Evolutionary conservation across 345 rosid species (phyloP).

Genomic region (Syzygium aromaticum): DNA sequence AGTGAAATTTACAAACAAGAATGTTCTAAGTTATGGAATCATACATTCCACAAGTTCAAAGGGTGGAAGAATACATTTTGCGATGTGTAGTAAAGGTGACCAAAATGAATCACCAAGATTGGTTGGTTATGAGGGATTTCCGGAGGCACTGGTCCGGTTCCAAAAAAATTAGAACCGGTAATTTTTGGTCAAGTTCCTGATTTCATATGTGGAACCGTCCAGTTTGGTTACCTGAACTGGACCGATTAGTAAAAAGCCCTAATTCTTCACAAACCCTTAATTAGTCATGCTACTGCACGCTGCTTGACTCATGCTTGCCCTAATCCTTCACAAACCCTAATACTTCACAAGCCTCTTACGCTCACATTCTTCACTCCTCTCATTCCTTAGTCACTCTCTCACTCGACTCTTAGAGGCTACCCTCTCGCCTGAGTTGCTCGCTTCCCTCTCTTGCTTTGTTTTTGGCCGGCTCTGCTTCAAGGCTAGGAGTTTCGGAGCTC

Average conservation of each 20-base stretch:
- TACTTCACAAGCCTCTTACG: neutral
- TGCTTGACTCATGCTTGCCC: neutral
- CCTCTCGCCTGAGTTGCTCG: too few species aligned
- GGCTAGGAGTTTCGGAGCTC: neutral
- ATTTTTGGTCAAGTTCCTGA: accelerated
- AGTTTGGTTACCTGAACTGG: neutral
- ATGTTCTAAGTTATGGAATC: neutral
- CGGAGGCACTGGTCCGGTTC: too few species aligned
- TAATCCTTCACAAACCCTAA: neutral
- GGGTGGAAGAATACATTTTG: neutral
- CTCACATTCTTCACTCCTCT: neutral
- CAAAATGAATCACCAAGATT: too few species aligned
- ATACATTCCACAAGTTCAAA: neutral
- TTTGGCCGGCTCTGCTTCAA: neutral
- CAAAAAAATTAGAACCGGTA: too few species aligned
- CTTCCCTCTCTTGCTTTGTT: neutral
- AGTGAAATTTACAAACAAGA: neutral
- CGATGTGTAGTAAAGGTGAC: too few species aligned
- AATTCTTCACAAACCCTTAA: neutral
- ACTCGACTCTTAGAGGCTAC: neutral
- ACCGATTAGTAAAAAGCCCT: accelerated
- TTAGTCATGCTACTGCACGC: neutral
- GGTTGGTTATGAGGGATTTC: too few species aligned
- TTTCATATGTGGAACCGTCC: accelerated
- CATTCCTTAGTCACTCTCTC: neutral